Conservation (phyloP, 441 rosid genomes). For the Populus tomentosa region DNA sequence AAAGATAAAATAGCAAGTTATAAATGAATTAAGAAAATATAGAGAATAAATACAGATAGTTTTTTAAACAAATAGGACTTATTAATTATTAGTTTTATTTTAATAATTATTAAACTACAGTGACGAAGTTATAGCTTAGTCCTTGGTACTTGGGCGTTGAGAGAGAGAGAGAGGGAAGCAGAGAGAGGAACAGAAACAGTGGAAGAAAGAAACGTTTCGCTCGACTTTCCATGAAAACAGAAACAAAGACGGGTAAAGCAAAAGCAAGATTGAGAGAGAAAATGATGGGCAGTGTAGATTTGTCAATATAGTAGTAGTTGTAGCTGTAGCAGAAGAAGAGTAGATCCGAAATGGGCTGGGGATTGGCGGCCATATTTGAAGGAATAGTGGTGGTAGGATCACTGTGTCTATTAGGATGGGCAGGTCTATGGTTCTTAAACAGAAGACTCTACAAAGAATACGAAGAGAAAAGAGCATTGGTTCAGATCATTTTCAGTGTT, state of each 20-base stretch:
- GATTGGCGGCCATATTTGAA: slow-evolving; percentile 59
- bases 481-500: slow-evolving; percentile 92
- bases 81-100: too few relatives aligned
- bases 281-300: not conserved
- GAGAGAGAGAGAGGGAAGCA: too few relatives aligned
- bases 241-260: not conserved
- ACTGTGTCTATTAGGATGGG: slow-evolving; percentile 67
- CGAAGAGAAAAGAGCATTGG: slow-evolving; percentile 88
- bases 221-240: not conserved
- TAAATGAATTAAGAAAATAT: too few relatives aligned
- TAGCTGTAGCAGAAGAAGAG: not conserved
- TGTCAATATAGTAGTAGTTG: too few relatives aligned
- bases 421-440: slow-evolving; percentile 92
- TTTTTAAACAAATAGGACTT: too few relatives aligned
- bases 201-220: not conserved
- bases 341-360: slow-evolving; percentile 53
- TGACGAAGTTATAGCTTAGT: too few relatives aligned
- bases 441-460: slow-evolving; percentile 89
- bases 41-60: too few relatives aligned
- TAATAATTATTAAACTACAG: too few relatives aligned
- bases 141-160: too few relatives aligned
- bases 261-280: not conserved
- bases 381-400: slow-evolving; percentile 70
- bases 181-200: too few relatives aligned
- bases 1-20: too few relatives aligned